Evolutionary conservation across 345 rosid genomes (phyloP).

Genomic region (sweet orange (Citrus sinensis)): DVS_A1.0 CM039164.1:13154001-13154500

Average conservation of each 20-base stretch:
- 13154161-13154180: not conserved
- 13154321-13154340: not conserved
- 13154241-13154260: not conserved
- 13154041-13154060: slow-evolving; percentile 69
- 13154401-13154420: slow-evolving; percentile 29
- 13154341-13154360: not conserved
- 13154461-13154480: slow-evolving; percentile 5
- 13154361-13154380: slow-evolving; percentile 16
- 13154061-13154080: slow-evolving; percentile 50
- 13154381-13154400: slow-evolving; percentile 6
- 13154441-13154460: slow-evolving; percentile 2
- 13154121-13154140: not conserved
- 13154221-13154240: too few relatives aligned
- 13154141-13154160: not conserved
- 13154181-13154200: not conserved
- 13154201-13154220: not conserved
- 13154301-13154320: not conserved
- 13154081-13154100: slow-evolving; percentile 29
- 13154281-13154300: not conserved
- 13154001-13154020: slow-evolving; percentile 90
- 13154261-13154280: not conserved
- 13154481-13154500: slow-evolving; percentile 46
- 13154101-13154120: slow-evolving; percentile 21
- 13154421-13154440: slow-evolving; percentile 5
- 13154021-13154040: slow-evolving; percentile 62